These are phyloP conservation scores for Coniochaeta sp. DNA, from an alignment of 2,329 filamentous ascomycete species.

Conservation along the genomic window DNA sequence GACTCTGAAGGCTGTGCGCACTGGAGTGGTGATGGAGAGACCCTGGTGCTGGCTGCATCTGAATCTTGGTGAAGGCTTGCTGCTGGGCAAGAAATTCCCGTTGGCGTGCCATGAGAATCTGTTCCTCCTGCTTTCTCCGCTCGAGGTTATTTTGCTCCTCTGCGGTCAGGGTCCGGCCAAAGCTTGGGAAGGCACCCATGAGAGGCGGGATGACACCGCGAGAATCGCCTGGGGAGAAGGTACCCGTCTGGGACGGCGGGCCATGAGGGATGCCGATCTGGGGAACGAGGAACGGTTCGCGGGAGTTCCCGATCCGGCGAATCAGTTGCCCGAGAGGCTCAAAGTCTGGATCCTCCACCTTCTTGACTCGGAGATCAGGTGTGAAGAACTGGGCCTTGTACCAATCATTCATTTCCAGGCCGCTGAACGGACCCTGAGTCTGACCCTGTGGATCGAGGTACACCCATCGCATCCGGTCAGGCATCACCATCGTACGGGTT, in stretches of 20 bases:
- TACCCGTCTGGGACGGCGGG: slow-evolving; percentile 48
- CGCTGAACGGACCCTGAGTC: slow-evolving; percentile 90
- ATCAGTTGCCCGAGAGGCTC: slow-evolving; percentile 94
- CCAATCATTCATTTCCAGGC: slow-evolving; percentile 99
- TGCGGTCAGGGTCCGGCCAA: slow-evolving; percentile 90
- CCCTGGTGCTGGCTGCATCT: slow-evolving; percentile 44
- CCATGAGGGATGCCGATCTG: slow-evolving; percentile 95
- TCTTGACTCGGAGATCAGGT: slow-evolving; percentile 88
- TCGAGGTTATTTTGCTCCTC: slow-evolving; percentile 98
- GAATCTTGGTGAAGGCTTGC: slow-evolving; percentile 69
- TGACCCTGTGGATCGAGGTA: slow-evolving; percentile 92
- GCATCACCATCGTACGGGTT: slow-evolving; percentile 95
- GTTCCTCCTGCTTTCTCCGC: slow-evolving; percentile 94
- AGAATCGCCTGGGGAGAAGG: slow-evolving; percentile 40
- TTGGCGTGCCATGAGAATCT: slow-evolving; percentile 92
- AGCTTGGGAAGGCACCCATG: slow-evolving; percentile 88
- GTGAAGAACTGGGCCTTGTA: slow-evolving; percentile 99
- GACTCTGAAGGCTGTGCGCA: slow-evolving; percentile 90
- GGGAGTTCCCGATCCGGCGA: slow-evolving; percentile 89
- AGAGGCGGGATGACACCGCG: slow-evolving; percentile 78
- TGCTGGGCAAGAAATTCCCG: slow-evolving; percentile 88
- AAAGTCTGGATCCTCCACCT: slow-evolving; percentile 87
- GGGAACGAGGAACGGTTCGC: slow-evolving; percentile 94
- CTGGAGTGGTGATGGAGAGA: slow-evolving; percentile 86
- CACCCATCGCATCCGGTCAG: slow-evolving; percentile 97